phyloP scores from a whole-genome alignment of 495 filamentous ascomycete genomes.

The Baudoinia panamericana region DNA sequence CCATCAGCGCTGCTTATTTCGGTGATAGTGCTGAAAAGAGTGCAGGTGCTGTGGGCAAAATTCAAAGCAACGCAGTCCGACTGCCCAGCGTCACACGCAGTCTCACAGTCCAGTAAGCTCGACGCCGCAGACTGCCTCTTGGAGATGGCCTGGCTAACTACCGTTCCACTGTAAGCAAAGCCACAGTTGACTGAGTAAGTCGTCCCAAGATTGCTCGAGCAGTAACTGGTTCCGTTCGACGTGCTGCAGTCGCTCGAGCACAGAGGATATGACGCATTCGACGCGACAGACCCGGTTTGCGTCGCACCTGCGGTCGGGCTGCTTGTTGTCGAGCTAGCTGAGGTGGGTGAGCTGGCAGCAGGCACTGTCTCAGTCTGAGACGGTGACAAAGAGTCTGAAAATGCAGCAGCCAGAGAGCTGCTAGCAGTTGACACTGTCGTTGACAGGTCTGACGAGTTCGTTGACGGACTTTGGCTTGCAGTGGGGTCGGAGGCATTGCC shows the following conservation, averaged over 20 bases:
- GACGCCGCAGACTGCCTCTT: not conserved
- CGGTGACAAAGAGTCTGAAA: not conserved
- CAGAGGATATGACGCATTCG: not conserved
- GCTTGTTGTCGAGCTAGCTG: not conserved
- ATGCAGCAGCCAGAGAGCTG: not conserved
- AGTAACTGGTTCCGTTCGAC: not conserved
- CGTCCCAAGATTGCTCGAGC: not conserved
- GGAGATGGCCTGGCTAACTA: not conserved
- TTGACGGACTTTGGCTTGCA: not conserved
- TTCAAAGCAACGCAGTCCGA: slow-evolving; percentile 2
- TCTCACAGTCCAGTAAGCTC: not conserved
- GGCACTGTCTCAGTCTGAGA: not conserved
- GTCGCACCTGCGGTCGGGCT: not conserved
- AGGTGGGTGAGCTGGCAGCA: not conserved
- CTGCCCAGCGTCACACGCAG: slow-evolving; percentile 1
- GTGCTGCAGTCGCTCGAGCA: slow-evolving; percentile 1
- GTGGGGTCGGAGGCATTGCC: not conserved
- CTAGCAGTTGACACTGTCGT: not conserved
- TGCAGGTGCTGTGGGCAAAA: slow-evolving; percentile 1
- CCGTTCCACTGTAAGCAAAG: slow-evolving; percentile 2
- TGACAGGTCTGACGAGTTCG: not conserved
- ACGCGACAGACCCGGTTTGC: not conserved
- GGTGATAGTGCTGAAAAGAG: not conserved
- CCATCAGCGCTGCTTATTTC: not conserved
- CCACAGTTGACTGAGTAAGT: slow-evolving; percentile 1